phyloP scores from a whole-genome alignment of 495 filamentous ascomycete species.

The Podospora pseudopauciseta region DNA sequence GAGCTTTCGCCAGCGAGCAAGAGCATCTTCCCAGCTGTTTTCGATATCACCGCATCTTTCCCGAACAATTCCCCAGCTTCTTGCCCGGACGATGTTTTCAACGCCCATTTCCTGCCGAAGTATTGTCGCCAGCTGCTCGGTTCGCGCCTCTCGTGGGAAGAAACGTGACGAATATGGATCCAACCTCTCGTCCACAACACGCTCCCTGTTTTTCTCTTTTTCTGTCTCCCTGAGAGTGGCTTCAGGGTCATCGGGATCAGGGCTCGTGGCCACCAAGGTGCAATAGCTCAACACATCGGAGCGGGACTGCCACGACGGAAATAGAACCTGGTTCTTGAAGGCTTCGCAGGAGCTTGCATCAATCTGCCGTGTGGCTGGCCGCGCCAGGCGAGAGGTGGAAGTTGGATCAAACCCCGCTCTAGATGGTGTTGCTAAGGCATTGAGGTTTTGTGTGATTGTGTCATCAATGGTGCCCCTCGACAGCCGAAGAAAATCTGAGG shows the following conservation, averaged over 20 bases:
- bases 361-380: constrained; percentile 54
- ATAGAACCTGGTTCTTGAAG: constrained; percentile 78
- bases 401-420: constrained; percentile 71
- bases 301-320: constrained; percentile 82
- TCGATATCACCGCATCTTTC: constrained; percentile 67
- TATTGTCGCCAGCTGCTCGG: constrained; percentile 72
- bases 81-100: constrained; percentile 77
- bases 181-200: constrained; percentile 79
- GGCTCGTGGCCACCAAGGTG: constrained; percentile 77
- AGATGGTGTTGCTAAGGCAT: constrained; percentile 79
- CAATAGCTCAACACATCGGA: constrained; percentile 89
- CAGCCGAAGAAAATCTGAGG: constrained; percentile 82
- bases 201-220: constrained; percentile 64
- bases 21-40: constrained; percentile 57
- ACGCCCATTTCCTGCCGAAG: constrained; percentile 82
- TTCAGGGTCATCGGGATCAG: constrained; percentile 87
- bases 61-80: constrained; percentile 78
- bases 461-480: constrained; percentile 87
- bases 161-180: constrained; percentile 89
- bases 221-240: constrained; percentile 65
- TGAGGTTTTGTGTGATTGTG: constrained; percentile 87
- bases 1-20: constrained; percentile 44
- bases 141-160: constrained; percentile 78
- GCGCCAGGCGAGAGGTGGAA: constrained; percentile 58
- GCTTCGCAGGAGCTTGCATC: constrained; percentile 56